phyloP scores from a whole-genome alignment of 2,329 filamentous ascomycete genomes.

The Coniochaeta hoffmannii region DNA sequence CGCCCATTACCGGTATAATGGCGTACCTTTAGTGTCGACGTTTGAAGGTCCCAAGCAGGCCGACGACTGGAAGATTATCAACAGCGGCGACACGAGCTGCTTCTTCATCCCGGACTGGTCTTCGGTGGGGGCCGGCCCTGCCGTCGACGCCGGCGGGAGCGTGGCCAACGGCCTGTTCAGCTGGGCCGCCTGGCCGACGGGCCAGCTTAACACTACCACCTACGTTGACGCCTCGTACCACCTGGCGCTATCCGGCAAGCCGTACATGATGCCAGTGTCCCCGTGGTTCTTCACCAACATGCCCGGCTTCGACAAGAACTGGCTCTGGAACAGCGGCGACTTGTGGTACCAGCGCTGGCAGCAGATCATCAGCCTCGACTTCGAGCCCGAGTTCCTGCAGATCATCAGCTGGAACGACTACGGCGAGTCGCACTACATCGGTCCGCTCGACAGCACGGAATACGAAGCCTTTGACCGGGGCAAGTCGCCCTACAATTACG shows the following conservation, averaged over 20 bases:
- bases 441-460: slow-evolving; percentile 32
- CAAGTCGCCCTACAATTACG: slow-evolving; percentile 39
- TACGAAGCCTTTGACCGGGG: slow-evolving; percentile 22
- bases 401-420: slow-evolving; percentile 43
- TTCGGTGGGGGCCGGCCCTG: background rate
- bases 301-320: slow-evolving; percentile 6
- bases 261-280: slow-evolving; percentile 9
- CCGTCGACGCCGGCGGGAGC: background rate
- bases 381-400: slow-evolving; percentile 18
- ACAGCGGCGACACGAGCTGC: slow-evolving; percentile 1
- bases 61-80: slow-evolving; percentile 5
- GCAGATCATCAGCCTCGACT: slow-evolving; percentile 33
- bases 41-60: slow-evolving; percentile 5
- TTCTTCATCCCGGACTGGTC: slow-evolving; percentile 9
- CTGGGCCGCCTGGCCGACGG: slow-evolving; percentile 7
- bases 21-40: slow-evolving; percentile 6
- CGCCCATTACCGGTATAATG: slow-evolving; percentile 7
- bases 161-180: slow-evolving; percentile 6
- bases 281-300: slow-evolving; percentile 9
- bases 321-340: slow-evolving; percentile 33
- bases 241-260: background rate
- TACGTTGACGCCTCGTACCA: slow-evolving; percentile 3
- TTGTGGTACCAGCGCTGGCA: slow-evolving; percentile 55
- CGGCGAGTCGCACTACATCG: slow-evolving; percentile 46
- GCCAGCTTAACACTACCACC: background rate